A percentile compares a stretch with the other conserved stretches of the same genome.
These are phyloP conservation scores for Rhizomucor miehei DNA, from an alignment of 371 early-diverging fungal species.

Conservation along the genomic window DNA sequence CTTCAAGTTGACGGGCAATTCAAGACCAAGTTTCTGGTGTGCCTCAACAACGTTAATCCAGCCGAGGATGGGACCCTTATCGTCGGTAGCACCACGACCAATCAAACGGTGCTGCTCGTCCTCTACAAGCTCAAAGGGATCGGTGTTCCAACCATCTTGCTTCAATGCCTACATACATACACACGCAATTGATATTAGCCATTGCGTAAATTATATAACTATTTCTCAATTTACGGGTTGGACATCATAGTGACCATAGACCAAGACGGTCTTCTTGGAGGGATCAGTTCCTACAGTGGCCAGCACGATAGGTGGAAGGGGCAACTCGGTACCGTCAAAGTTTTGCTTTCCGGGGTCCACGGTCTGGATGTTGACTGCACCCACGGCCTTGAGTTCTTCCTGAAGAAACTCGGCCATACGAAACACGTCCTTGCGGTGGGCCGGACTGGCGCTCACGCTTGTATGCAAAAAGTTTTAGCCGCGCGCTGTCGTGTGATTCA, in stretches of 20 bases:
- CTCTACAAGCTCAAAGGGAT: slow-evolving; percentile 89
- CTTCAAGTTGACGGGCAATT: slow-evolving; percentile 91
- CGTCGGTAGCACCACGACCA: slow-evolving; percentile 93
- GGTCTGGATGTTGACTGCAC: slow-evolving; percentile 57
- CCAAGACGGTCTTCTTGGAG: slow-evolving; percentile 90
- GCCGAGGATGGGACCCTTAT: slow-evolving; percentile 93
- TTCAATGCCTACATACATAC: slow-evolving; percentile 63
- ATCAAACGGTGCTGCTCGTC: slow-evolving; percentile 79
- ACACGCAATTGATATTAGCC: no score
- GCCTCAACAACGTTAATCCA: slow-evolving; percentile 96
- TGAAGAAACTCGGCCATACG: slow-evolving; percentile 90
- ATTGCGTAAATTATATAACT: background rate
- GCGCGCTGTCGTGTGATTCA: background rate
- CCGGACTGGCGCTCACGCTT: slow-evolving; percentile 81
- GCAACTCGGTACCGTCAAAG: slow-evolving; percentile 73
- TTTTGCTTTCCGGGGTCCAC: slow-evolving; percentile 84
- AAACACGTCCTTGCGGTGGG: slow-evolving; percentile 81
- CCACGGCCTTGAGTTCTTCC: slow-evolving; percentile 73
- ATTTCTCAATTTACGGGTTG: slow-evolving; percentile 65
- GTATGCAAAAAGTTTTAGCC: background rate
- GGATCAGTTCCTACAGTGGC: slow-evolving; percentile 89
- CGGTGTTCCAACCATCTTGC: slow-evolving; percentile 95
- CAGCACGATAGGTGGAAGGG: slow-evolving; percentile 91
- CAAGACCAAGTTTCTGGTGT: slow-evolving; percentile 84
- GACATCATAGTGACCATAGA: slow-evolving; percentile 96